Base-by-base conservation (phyloP, 108 stramenopile genomes). In the Nannochloropsis oceanica region DNA sequence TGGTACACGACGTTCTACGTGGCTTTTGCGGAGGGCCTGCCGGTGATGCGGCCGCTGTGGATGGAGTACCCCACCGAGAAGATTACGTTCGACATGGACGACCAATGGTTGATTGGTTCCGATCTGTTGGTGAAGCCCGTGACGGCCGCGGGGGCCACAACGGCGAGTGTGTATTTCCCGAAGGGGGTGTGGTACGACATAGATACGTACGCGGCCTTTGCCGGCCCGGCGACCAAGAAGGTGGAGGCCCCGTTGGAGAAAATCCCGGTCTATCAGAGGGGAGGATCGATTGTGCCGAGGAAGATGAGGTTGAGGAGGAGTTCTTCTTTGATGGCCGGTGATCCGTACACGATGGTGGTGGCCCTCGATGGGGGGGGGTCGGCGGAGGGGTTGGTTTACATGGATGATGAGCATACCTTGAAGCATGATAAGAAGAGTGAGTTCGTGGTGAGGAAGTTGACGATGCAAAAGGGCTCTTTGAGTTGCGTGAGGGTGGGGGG, bases 81-180 rank as follows among this genome's bases (percentile, higher is more conserved):
- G 44, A 80, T 50, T 26, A 84, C 84, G 25, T 84, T 87, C 42
- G 87, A 46, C 80, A 87, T 87, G 87, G 87, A 87, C 46, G 81
- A 87, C 43, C 87, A 96, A 87, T 99, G 95, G 91, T 86, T 99
- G 84, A 89, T 97, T 80, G 99, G 99, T n/a, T 87, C 92, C n/a
- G 96, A 95, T 83, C 89, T 99, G 79, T 93, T 98, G 25, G 96
- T 98, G n/a, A 95, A 95, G 89, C 98, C 99, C 25, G 95, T 98
- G 26, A 94, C 93, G 18, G 91, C 94, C 20, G 89, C 94, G 46
- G 95, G 96, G 24, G 94, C 91, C 0, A 93, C 93, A 8, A 85
- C 91, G 44, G 89, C 93, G 11, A 84, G 88, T 79, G 93, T 97
- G 22, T 89, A 91, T 43, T 94, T 99, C 96, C 97, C 42, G 80